phyloP scores from a whole-genome alignment of 441 rosid genomes.

The Erodium trifolium region DNA sequence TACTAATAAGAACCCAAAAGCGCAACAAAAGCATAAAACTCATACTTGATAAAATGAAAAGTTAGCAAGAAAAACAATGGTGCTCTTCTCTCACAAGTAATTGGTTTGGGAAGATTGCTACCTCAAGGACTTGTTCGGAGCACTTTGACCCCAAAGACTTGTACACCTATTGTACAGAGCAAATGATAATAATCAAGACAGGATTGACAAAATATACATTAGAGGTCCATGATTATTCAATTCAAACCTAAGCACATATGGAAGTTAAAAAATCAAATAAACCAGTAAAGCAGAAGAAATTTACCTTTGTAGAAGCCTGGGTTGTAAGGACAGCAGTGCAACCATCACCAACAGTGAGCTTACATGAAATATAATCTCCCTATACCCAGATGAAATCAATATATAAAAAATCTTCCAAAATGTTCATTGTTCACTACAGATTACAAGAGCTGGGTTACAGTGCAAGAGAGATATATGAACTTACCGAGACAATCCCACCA shows the following conservation, averaged over 20 bases:
- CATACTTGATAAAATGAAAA: background rate
- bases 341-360: constrained; percentile 53
- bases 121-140: constrained; percentile 67
- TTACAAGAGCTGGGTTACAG: background rate
- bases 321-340: constrained; percentile 75
- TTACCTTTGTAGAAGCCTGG: constrained; percentile 91
- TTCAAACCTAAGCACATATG: background rate
- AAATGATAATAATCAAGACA: background rate
- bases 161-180: constrained; percentile 43
- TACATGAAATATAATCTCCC: constrained; percentile 80
- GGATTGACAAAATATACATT: background rate
- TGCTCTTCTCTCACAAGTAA: background rate
- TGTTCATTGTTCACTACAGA: background rate
- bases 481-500: constrained; percentile 90
- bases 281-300: background rate
- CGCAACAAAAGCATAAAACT: background rate
- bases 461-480: constrained; percentile 8
- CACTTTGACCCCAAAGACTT: constrained; percentile 68
- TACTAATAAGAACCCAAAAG: background rate
- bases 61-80: background rate
- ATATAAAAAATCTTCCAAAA: background rate
- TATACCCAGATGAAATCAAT: constrained; percentile 20
- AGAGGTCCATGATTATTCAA: background rate
- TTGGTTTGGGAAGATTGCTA: constrained; percentile 24
- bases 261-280: background rate